phyloP scores from a whole-genome alignment of 768 basidiomycete genomes.

The Suillus bovinus region DNA sequence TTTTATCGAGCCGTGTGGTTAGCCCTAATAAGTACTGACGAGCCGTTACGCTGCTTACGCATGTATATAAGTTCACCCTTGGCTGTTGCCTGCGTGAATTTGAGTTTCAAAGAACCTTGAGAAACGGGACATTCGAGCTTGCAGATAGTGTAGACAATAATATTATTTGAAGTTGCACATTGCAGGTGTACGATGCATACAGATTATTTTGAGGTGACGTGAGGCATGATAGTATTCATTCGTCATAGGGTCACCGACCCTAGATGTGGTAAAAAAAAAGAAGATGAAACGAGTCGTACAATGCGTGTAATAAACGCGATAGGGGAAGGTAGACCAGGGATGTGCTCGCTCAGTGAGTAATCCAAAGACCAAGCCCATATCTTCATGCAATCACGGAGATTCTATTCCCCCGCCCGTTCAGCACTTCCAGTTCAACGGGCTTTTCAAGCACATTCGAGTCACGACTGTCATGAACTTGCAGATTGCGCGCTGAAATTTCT shows the following conservation, averaged over 20 bases:
- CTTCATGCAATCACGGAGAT: neutral
- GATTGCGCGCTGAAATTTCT: neutral
- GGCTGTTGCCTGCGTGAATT: neutral
- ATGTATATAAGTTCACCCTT: neutral
- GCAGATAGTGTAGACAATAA: neutral
- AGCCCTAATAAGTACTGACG: neutral
- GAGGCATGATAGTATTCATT: neutral
- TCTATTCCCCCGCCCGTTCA: neutral
- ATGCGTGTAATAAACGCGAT: neutral
- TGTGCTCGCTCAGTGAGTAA: neutral
- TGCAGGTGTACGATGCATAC: neutral
- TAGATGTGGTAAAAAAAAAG: neutral
- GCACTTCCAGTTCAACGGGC: neutral
- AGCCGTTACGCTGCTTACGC: neutral
- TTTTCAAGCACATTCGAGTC: neutral
- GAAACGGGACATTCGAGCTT: neutral
- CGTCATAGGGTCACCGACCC: neutral
- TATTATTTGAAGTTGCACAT: neutral
- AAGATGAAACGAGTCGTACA: neutral
- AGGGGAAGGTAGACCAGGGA: neutral
- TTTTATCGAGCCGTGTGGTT: neutral
- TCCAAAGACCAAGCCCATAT: neutral
- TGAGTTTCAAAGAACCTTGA: neutral
- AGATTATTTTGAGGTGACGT: neutral
- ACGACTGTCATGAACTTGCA: slow-evolving; percentile 15